phyloP scores from a whole-genome alignment of 108 stramenopile genomes.

The Nitzschia sp. region DNA sequence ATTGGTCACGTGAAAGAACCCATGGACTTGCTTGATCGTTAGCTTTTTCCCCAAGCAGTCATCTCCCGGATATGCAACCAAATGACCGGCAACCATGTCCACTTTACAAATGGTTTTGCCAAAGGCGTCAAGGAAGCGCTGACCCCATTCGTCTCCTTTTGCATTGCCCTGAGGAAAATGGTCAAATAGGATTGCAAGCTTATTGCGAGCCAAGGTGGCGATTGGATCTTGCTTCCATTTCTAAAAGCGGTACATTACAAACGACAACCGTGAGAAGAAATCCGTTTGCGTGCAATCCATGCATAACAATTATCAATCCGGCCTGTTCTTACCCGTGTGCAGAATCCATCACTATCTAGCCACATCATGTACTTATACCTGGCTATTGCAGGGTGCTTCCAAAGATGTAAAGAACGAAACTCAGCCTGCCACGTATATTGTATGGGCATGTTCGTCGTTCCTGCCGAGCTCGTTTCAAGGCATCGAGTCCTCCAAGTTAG shows the following conservation, averaged over 20 bases:
- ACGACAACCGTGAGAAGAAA: background rate
- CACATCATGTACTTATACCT: constrained; percentile 45
- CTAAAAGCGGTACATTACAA: background rate
- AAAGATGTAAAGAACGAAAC: constrained; percentile 50
- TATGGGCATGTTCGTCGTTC: constrained; percentile 12
- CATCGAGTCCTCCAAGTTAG: constrained; percentile 39
- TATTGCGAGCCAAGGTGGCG: constrained; percentile 32
- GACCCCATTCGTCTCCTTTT: constrained; percentile 1
- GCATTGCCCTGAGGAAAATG: constrained; percentile 18
- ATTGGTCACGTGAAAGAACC: constrained; percentile 58
- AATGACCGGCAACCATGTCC: constrained; percentile 16
- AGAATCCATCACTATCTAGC: constrained; percentile 22
- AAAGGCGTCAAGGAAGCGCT: constrained; percentile 3
- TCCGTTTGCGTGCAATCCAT: background rate
- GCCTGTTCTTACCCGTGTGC: constrained; percentile 16
- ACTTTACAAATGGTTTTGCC: constrained; percentile 16
- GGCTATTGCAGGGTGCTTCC: constrained; percentile 36
- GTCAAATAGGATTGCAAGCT: constrained; percentile 25
- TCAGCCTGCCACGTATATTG: constrained; percentile 51
- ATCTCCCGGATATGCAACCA: constrained; percentile 8
- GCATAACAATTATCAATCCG: no score
- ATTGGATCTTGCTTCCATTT: constrained; percentile 53
- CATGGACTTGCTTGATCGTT: constrained; percentile 41
- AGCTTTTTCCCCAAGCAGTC: constrained; percentile 4
- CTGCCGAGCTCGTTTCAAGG: constrained; percentile 11